Evolutionary conservation across 352 stramenopile species (phyloP).

Genomic region (Hyaloperonospora arabidopsidis): DNA sequence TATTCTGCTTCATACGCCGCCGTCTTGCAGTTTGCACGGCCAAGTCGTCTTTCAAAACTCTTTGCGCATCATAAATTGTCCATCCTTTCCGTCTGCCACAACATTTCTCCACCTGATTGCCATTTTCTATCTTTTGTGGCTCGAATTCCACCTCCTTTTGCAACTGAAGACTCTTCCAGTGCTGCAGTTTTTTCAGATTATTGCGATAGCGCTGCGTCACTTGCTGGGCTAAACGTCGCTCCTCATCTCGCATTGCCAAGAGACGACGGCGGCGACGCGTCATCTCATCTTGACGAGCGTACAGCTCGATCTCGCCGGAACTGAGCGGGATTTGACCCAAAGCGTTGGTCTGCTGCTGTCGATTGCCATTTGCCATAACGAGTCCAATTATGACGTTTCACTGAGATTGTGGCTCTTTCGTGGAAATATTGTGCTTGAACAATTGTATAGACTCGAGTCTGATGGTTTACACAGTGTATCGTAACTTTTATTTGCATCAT

Average conservation of each 20-base stretch:
- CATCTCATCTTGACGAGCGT: slow-evolving; percentile 48
- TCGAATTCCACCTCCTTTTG: slow-evolving; percentile 24
- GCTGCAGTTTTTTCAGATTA: slow-evolving; percentile 48
- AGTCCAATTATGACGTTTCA: background rate
- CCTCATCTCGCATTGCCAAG: slow-evolving; percentile 48
- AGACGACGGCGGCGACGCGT: slow-evolving; percentile 42
- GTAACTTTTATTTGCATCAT: too few species aligned
- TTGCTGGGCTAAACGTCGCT: slow-evolving; percentile 51
- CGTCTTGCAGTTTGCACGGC: slow-evolving; percentile 19
- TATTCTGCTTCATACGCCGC: slow-evolving; percentile 37
- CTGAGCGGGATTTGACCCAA: slow-evolving; percentile 57
- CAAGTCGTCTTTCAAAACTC: slow-evolving; percentile 23
- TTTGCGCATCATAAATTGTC: slow-evolving; percentile 26
- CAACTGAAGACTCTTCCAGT: slow-evolving; percentile 22
- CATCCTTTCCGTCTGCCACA: slow-evolving; percentile 25
- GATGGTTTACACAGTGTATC: too few species aligned
- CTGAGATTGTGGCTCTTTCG: background rate
- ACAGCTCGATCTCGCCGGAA: slow-evolving; percentile 49
- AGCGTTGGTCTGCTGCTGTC: slow-evolving; percentile 5
- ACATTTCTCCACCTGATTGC: slow-evolving; percentile 50
- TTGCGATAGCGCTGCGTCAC: slow-evolving; percentile 67
- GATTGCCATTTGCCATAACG: background rate
- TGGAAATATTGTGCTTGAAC: too few species aligned
- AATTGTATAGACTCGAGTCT: too few species aligned
- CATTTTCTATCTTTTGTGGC: slow-evolving; percentile 39